phyloP scores from a whole-genome alignment of 2,329 filamentous ascomycete species.

The Didymella keratinophila region DNA sequence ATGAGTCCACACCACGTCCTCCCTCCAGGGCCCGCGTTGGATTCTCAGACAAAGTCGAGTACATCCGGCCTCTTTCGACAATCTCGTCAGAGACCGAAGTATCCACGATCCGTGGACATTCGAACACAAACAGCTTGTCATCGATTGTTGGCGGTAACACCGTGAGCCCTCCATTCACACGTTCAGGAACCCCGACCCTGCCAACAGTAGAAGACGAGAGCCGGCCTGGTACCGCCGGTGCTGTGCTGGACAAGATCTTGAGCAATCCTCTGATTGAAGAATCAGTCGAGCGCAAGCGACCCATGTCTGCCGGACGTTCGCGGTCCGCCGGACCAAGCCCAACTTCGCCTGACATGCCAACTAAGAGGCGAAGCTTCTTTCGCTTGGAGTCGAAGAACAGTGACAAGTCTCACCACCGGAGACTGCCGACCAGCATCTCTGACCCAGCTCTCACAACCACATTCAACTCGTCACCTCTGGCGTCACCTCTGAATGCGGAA shows the following conservation, averaged over 20 bases:
- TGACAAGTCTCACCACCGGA: constrained; percentile 44
- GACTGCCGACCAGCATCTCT: constrained; percentile 43
- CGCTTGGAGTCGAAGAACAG: constrained; percentile 61
- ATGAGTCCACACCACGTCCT: constrained; percentile 44
- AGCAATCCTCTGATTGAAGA: constrained; percentile 37
- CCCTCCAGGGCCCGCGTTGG: constrained; percentile 72
- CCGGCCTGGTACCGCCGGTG: constrained; percentile 74
- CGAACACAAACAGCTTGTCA: constrained; percentile 79
- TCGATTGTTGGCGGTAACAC: constrained; percentile 72
- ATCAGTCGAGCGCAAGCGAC: constrained; percentile 42
- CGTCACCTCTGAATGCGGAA: constrained; percentile 39
- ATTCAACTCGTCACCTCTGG: constrained; percentile 36
- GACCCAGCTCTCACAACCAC: constrained; percentile 45
- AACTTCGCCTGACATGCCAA: constrained; percentile 22
- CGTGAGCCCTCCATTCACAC: constrained; percentile 55
- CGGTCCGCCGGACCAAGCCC: constrained; percentile 31
- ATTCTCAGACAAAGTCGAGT: constrained; percentile 85
- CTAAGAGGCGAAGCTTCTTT: constrained; percentile 51
- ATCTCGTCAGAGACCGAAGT: constrained; percentile 86
- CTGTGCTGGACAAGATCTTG: constrained; percentile 64
- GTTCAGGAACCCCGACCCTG: constrained; percentile 51
- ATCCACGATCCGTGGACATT: constrained; percentile 74
- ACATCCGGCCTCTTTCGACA: constrained; percentile 81
- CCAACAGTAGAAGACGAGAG: constrained; percentile 53
- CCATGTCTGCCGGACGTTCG: constrained; percentile 45